phyloP scores from a whole-genome alignment of 2,329 filamentous ascomycete species.

The Macrophomina phaseolina region DNA sequence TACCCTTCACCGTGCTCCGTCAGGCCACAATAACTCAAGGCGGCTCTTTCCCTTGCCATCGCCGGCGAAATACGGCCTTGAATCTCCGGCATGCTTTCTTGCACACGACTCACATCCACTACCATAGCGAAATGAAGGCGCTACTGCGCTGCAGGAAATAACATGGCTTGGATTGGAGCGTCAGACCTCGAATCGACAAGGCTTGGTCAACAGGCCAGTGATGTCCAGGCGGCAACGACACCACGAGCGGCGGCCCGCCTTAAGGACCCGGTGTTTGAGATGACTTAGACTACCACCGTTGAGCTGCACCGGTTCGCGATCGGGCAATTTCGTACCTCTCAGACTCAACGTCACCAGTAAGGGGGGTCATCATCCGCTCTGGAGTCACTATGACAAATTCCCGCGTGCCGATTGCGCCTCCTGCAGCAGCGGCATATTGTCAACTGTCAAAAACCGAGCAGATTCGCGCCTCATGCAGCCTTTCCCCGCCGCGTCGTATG shows the following conservation, averaged over 20 bases:
- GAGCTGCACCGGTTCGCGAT: slow-evolving; percentile 7
- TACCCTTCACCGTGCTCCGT: background rate
- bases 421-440: slow-evolving; percentile 4
- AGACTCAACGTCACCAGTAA: background rate
- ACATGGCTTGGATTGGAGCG: slow-evolving; percentile 5
- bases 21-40: slow-evolving; percentile 11
- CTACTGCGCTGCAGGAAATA: slow-evolving; percentile 1
- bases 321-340: background rate
- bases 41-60: slow-evolving; percentile 3
- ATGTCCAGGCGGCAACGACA: background rate
- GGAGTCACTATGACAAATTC: slow-evolving; percentile 1
- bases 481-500: slow-evolving; percentile 13
- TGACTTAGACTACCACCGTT: slow-evolving; percentile 5
- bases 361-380: background rate
- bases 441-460: slow-evolving; percentile 15
- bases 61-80: slow-evolving; percentile 1
- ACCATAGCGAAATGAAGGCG: background rate
- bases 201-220: background rate
- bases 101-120: background rate
- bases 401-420: background rate
- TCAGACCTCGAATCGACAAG: background rate
- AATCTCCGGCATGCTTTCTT: background rate
- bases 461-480: slow-evolving; percentile 20
- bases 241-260: slow-evolving; percentile 7
- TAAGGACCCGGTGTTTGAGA: slow-evolving; percentile 5